These are phyloP conservation scores for Mucor ambiguus DNA, from an alignment of 371 early-diverging fungal genomes.

Conservation along the genomic window DNA sequence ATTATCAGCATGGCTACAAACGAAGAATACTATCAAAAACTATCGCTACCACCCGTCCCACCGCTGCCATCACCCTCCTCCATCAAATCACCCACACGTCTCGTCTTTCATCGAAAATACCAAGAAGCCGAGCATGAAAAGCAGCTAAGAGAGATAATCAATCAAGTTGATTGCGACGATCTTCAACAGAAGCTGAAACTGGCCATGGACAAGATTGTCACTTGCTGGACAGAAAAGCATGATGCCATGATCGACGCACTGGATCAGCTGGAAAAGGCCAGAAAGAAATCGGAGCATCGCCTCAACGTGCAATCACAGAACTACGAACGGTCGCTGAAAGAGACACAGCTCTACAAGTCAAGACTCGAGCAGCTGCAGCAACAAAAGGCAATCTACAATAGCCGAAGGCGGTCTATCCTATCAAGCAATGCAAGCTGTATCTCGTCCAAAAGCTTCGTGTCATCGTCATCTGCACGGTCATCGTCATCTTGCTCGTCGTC, in stretches of 20 bases:
- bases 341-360: conserved; percentile 15
- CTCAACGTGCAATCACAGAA: conserved; percentile 11
- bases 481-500: conserved; percentile 16
- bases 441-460: conserved; percentile 14
- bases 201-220: conserved; percentile 10
- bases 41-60: conserved; percentile 21
- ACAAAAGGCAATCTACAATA: not conserved
- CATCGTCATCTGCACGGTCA: conserved; percentile 12
- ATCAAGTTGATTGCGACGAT: conserved; percentile 12
- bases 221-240: conserved; percentile 21
- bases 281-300: not conserved
- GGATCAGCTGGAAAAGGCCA: conserved; percentile 10
- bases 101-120: conserved; percentile 2
- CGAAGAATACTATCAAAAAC: conserved; percentile 11
- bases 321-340: conserved; percentile 12
- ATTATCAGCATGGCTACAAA: not conserved
- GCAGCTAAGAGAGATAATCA: not conserved
- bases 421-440: conserved; percentile 16
- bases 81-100: not conserved
- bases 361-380: conserved; percentile 11
- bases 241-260: conserved; percentile 17
- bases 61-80: not conserved
- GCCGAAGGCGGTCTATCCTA: conserved; percentile 8
- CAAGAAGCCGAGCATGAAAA: conserved; percentile 1
- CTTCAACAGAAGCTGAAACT: conserved; percentile 14